phyloP scores from a whole-genome alignment of 495 filamentous ascomycete genomes.

The Penicillium paradoxum region DNA sequence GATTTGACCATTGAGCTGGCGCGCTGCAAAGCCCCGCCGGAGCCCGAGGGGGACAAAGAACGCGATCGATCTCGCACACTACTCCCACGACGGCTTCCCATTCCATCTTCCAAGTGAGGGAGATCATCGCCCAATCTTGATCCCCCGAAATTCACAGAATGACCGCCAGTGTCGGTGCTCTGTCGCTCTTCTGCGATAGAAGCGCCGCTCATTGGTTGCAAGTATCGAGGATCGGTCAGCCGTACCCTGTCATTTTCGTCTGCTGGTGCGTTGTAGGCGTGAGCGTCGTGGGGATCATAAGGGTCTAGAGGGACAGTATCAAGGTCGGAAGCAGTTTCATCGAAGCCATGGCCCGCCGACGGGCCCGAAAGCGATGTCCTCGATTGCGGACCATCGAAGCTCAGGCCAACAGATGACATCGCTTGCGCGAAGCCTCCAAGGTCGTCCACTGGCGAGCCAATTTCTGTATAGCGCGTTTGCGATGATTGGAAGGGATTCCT shows the following conservation, averaged over 20 bases:
- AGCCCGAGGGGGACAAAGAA: constrained; percentile 62
- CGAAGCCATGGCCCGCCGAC: constrained; percentile 16
- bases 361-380: constrained; percentile 16
- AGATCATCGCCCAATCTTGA: constrained; percentile 62
- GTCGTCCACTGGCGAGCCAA: constrained; percentile 44
- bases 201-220: constrained; percentile 66
- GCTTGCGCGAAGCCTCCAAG: constrained; percentile 53
- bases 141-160: constrained; percentile 47
- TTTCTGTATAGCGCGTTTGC: constrained; percentile 24
- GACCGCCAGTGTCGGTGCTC: constrained; percentile 56
- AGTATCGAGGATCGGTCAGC: constrained; percentile 54
- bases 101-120: constrained; percentile 46
- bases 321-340: constrained; percentile 29
- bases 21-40: constrained; percentile 62
- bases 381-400: constrained; percentile 40
- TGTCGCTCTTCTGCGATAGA: constrained; percentile 44
- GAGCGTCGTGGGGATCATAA: constrained; percentile 26
- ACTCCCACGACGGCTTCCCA: constrained; percentile 45
- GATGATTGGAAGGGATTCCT: constrained; percentile 26
- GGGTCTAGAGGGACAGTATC: constrained; percentile 29
- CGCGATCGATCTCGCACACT: constrained; percentile 48
- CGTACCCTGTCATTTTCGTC: constrained; percentile 63
- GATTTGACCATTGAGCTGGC: constrained; percentile 91
- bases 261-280: constrained; percentile 43
- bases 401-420: constrained; percentile 56